Base-by-base conservation (phyloP, 2,329 filamentous ascomycete genomes). In the Botryotinia narcissicola region DNA sequence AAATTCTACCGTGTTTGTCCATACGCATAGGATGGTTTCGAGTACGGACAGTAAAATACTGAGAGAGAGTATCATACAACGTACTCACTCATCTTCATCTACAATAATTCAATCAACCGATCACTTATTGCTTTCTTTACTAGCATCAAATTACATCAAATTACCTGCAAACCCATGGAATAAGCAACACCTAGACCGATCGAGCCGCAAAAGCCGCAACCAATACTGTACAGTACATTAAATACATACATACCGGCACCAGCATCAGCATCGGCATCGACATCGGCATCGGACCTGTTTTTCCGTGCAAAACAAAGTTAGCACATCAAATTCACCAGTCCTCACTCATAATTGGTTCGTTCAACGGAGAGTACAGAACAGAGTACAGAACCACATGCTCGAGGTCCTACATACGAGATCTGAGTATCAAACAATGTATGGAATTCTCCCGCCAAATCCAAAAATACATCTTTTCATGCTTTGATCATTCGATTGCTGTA, bases 131-230 rank as follows among this genome's bases (percentile, higher is more conserved):
- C 32, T 40, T 40, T 9, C 22, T 40, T 9, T n/a, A 9, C 22
- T 42, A 14, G 25, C 37, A 37, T 37, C 22, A 37, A 37, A 37
- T 37, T 9, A 12, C 37, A 37, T 37, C 37, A 14, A n/a, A 14
- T 40, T n/a, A n/a, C 12, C 35, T 62, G 7, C 60, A 62, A 62
- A n/a, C 20, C 59, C 22, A 37, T 62, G 22, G 32, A 51, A 67
- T 18, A 54, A 54, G 51, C 63, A n/a, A 37, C 12, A 51, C 48
- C 48, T 25, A 48, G 32, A 16, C 32, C 35, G 10, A 67, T 67
- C 22, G 63, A 67, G 63, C 63, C 63, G 46, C 63, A 64, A 64
- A 46, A 64, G 44, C 64, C 64, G 64, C 64, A 16, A n/a, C 8
- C 64, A 67, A 32, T 20, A 40, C 3, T 37, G 4, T 7, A 51